Evolutionary conservation across 2,329 filamentous ascomycete species (phyloP), one percentile per base, ranked within the genome.

Genomic region (Fusarium sp.): DNA sequence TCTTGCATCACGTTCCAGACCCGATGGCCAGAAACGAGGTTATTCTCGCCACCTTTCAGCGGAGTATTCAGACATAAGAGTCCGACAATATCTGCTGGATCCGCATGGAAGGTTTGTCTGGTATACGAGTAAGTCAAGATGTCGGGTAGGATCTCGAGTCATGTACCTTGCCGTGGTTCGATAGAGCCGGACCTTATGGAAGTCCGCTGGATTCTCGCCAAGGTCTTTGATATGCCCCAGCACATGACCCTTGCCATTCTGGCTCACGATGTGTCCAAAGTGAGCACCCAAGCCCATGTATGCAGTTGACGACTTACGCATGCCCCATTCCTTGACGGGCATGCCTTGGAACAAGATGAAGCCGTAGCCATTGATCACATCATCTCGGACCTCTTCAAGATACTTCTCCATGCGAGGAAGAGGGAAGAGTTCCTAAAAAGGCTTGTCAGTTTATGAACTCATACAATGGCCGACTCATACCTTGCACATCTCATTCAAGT

Each of bases 321-420:
- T 88, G 2, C 91, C 91, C 94, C 94, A 97, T 82, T 88, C 79
- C 36, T 88, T 78, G 3, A 95, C 92, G 2, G 93, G 94, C 78
- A 97, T 91, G 65, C 92, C 91, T 81, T 95, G 95, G 86, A 96
- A 95, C n/a, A 97, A 87, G 72, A 95, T 91, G 83, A 97, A 97
- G 18, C 94, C 94, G 77, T 95, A 95, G 71, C 93, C 94, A 79
- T 96, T 89, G 56, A 96, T 81, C 35, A 86, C 80, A 66, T 84
- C 81, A 12, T 79, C 69, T 28, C 83, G 82, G 7, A 84, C 75
- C 22, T 67, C 48, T 20, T 70, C 54, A 36, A 86, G 80, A 62
- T 20, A 83, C 77, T 18, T 65, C 74, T 26, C 57, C 15, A 70
- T 45, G 2, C 28, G 61, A 22, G 82, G 81, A 6, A 85, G 81